These are phyloP conservation scores for Aspergillus clavatus DNA, from an alignment of 2,329 filamentous ascomycete genomes.

Conservation along the genomic window DNA sequence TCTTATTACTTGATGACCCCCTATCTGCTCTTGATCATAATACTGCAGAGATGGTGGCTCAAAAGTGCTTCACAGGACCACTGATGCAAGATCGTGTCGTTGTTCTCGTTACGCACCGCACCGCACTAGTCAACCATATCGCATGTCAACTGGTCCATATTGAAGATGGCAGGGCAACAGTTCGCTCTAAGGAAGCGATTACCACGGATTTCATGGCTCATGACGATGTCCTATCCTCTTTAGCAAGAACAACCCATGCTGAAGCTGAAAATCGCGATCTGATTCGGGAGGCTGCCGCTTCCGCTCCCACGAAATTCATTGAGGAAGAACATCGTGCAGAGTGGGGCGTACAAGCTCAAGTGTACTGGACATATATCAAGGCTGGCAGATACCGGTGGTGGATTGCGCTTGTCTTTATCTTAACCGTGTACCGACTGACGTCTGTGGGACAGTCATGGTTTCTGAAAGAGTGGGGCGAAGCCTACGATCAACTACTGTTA, in stretches of 20 bases:
- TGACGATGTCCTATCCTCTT: slow-evolving; percentile 23
- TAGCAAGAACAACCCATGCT: slow-evolving; percentile 9
- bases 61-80: slow-evolving; percentile 52
- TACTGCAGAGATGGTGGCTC: slow-evolving; percentile 58
- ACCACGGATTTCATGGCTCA: slow-evolving; percentile 38
- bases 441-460: slow-evolving; percentile 71
- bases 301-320: slow-evolving; percentile 68
- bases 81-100: slow-evolving; percentile 51
- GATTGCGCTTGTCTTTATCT: slow-evolving; percentile 58
- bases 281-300: slow-evolving; percentile 45
- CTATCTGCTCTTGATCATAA: slow-evolving; percentile 59
- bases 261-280: slow-evolving; percentile 25
- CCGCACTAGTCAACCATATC: slow-evolving; percentile 66
- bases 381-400: slow-evolving; percentile 74
- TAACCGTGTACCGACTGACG: slow-evolving; percentile 59
- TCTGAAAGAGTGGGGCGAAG: slow-evolving; percentile 81
- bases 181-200: slow-evolving; percentile 47
- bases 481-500: slow-evolving; percentile 47
- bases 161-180: slow-evolving; percentile 52
- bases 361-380: slow-evolving; percentile 83
- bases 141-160: slow-evolving; percentile 72
- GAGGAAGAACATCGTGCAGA: slow-evolving; percentile 70
- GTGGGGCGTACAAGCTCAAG: slow-evolving; percentile 67
- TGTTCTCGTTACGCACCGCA: slow-evolving; percentile 61
- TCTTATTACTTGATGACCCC: slow-evolving; percentile 56